A percentile compares a stretch with the other conserved stretches of the same genome.
phyloP scores from a whole-genome alignment of 2,329 filamentous ascomycete genomes.

The Hymenoscyphus fraxineus region DNA sequence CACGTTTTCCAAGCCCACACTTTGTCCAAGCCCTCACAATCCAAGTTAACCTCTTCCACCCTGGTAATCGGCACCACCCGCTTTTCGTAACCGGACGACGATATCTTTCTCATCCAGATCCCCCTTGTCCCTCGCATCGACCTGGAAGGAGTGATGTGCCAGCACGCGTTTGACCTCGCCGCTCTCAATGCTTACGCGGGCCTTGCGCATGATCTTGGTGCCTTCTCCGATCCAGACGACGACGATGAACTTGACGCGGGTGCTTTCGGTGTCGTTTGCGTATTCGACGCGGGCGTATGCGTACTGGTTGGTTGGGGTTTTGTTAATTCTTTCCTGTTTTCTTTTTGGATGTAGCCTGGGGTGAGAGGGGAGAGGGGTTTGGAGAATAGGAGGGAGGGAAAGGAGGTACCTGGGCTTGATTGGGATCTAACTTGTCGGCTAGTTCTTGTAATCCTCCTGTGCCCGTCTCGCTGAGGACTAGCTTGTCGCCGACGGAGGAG shows the following conservation, averaged over 20 bases:
- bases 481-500: conserved; percentile 50
- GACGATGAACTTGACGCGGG: conserved; percentile 64
- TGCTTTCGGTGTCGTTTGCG: conserved; percentile 67
- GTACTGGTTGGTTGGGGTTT: conserved; percentile 45
- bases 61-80: conserved; percentile 69
- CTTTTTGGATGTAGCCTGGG: too few relatives aligned
- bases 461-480: conserved; percentile 55
- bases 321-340: neutral
- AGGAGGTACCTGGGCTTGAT: conserved; percentile 25
- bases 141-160: conserved; percentile 60
- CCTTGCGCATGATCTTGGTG: conserved; percentile 67
- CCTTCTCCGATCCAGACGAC: conserved; percentile 64
- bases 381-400: conserved; percentile 24
- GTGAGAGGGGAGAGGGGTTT: too few relatives aligned
- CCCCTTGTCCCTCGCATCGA: conserved; percentile 56
- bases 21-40: neutral
- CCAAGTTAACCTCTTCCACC: conserved; percentile 48
- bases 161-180: conserved; percentile 62
- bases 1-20: neutral
- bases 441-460: conserved; percentile 59
- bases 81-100: conserved; percentile 58
- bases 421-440: conserved; percentile 48
- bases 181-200: conserved; percentile 63
- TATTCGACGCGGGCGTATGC: conserved; percentile 64
- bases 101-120: conserved; percentile 62